Evolutionary conservation across 495 filamentous ascomycete species (phyloP).

Genomic region (Neurospora africana): DNA sequence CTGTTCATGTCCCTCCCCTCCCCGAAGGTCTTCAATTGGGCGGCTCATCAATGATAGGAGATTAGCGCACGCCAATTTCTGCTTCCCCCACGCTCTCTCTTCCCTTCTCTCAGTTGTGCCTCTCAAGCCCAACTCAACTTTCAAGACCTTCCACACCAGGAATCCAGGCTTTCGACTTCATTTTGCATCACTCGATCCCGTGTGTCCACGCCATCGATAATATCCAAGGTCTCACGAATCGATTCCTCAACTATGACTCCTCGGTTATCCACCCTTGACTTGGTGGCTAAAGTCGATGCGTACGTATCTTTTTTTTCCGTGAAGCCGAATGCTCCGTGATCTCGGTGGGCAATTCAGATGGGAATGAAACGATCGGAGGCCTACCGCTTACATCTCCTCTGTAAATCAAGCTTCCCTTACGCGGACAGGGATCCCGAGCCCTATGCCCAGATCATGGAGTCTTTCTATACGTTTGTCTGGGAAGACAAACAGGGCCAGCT

Average conservation of each 20-base stretch:
- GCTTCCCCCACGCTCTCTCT: neutral
- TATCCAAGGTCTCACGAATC: neutral
- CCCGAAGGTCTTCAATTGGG: neutral
- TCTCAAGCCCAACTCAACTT: neutral
- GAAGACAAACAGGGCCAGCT: constrained; percentile 38
- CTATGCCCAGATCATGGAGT: constrained; percentile 37
- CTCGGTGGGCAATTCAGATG: neutral
- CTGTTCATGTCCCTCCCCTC: neutral
- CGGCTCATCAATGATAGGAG: neutral
- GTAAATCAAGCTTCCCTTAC: constrained; percentile 54
- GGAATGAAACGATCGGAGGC: neutral
- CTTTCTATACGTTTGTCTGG: constrained; percentile 45
- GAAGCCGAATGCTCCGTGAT: neutral
- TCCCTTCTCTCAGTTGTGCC: neutral
- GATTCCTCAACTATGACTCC: constrained; percentile 4
- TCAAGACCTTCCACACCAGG: neutral
- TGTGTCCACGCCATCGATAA: neutral
- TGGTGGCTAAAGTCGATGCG: constrained; percentile 51
- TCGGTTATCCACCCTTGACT: constrained; percentile 20
- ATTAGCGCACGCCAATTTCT: neutral
- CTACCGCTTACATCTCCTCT: constrained; percentile 2
- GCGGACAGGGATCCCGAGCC: constrained; percentile 41
- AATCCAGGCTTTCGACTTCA: neutral
- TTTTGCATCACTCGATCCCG: neutral
- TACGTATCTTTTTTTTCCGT: constrained; percentile 21